Conservation (phyloP, 2,329 filamentous ascomycete species). For the Exserohilum turcica region DNA sequence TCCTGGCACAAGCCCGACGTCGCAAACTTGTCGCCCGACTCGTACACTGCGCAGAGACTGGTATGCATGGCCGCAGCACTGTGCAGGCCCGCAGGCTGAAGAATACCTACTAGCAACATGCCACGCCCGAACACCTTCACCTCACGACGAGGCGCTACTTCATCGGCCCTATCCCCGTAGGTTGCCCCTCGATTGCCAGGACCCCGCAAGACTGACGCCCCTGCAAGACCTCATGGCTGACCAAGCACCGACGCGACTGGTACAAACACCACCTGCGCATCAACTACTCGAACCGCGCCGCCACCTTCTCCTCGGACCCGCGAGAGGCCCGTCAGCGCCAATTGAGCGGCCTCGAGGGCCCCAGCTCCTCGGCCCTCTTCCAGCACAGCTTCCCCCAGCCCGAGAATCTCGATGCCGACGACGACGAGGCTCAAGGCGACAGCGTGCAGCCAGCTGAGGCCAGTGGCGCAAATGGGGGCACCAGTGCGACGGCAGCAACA, state of each 20-base stretch:
- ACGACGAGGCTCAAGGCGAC: slow-evolving; percentile 19
- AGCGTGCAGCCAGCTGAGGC: slow-evolving; percentile 13
- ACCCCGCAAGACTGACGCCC: slow-evolving; percentile 17
- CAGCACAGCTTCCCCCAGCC: slow-evolving; percentile 52
- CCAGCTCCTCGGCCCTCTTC: slow-evolving; percentile 46
- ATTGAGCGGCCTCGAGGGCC: slow-evolving; percentile 49
- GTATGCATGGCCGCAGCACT: slow-evolving; percentile 42
- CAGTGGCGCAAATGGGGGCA: slow-evolving; percentile 19
- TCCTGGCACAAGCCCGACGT: slow-evolving; percentile 45
- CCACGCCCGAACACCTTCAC: slow-evolving; percentile 65
- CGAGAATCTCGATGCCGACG: slow-evolving; percentile 40
- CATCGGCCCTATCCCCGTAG: slow-evolving; percentile 65
- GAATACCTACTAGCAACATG: slow-evolving; percentile 57
- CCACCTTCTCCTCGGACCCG: slow-evolving; percentile 59
- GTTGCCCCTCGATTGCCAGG: not conserved
- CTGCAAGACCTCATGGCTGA: slow-evolving; percentile 62
- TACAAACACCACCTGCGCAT: slow-evolving; percentile 58
- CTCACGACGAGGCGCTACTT: slow-evolving; percentile 66
- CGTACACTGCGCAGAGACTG: slow-evolving; percentile 61
- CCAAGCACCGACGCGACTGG: slow-evolving; percentile 67
- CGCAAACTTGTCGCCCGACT: slow-evolving; percentile 51
- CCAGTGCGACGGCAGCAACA: slow-evolving; percentile 25
- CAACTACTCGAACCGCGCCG: slow-evolving; percentile 51
- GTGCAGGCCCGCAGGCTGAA: not conserved
- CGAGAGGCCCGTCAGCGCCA: slow-evolving; percentile 52